phyloP scores from a whole-genome alignment of 129 eudicot genomes.

The Lactuca sativa region DNA sequence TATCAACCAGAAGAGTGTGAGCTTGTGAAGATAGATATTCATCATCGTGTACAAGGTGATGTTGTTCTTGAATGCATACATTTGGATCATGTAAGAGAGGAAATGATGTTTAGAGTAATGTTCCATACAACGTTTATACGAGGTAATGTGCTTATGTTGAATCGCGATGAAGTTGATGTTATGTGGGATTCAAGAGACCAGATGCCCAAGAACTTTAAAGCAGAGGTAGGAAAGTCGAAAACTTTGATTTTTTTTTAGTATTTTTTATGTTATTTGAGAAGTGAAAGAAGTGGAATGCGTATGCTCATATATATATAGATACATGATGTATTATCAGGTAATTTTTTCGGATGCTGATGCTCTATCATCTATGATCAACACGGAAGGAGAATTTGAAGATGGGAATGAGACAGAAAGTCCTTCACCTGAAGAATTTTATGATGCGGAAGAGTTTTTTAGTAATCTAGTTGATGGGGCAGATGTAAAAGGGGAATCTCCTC shows the following conservation, averaged over 20 bases:
- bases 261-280: conserved; percentile 15
- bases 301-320: background rate
- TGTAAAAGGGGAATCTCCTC: conserved; percentile 43
- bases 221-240: conserved; percentile 52
- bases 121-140: conserved; percentile 88
- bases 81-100: conserved; percentile 71
- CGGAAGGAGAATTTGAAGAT: conserved; percentile 51
- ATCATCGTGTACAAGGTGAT: conserved; percentile 84
- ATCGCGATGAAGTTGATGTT: conserved; percentile 81
- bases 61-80: conserved; percentile 86
- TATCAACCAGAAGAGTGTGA: conserved; percentile 76
- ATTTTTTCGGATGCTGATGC: conserved; percentile 88
- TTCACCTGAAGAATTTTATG: conserved; percentile 93
- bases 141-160: conserved; percentile 55
- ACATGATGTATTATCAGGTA: conserved; percentile 60
- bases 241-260: background rate
- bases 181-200: conserved; percentile 83
- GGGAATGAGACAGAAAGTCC: conserved; percentile 65
- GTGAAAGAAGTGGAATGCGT: conserved; percentile 37
- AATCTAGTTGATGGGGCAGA: conserved; percentile 58
- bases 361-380: conserved; percentile 51
- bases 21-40: conserved; percentile 73
- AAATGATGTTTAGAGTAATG: conserved; percentile 82
- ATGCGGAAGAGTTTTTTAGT: conserved; percentile 92
- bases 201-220: conserved; percentile 72